Base-by-base conservation (phyloP, 73 alveolate genomes). In the Breviolum minutum region DNA sequence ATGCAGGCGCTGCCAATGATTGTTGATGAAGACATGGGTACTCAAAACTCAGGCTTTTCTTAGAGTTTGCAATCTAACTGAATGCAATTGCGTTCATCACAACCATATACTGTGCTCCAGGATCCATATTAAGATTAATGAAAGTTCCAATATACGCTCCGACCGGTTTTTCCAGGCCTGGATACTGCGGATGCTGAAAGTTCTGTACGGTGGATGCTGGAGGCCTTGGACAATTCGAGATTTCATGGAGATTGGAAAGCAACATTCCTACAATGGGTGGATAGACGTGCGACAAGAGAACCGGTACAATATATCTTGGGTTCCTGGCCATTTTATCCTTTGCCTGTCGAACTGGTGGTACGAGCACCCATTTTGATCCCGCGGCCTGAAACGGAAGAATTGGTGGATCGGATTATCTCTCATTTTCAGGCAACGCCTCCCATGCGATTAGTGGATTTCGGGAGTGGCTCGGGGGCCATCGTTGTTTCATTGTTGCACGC, bases 221-320 rank as follows among this genome's bases (percentile, higher is more conserved):
- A 60, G 14, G 88, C 71, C 29, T 17, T 61, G 62, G 66, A 30
- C 66, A 82, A 14, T 27, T 14, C 91, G n/a, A 22, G 70, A 27
- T 66, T 40, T 6, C 68, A 54, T 40, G 27, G n/a, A 60, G 22
- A 22, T 22, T 24, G 69, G 27, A 6, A 54, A 20, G 74, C 20
- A 54, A 76, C 77, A 40, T 62, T 93, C 61, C 17, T 22, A 60
- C 20, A 26, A 26, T 93, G 90, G 92, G 82, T 93, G 68, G 20
- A 74, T 7, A 48, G 98, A 17, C 90, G 98, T 8, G 82, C 68
- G 26, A 4, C 14, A 7, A 32, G 92, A 8, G 98, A 93, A 27
- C 98, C 98, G 6, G 91, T 93, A 62, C 98, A 93, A 27, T 93
- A 93, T 92, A 93, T 93, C 30, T 30, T 93, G 92, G 98, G 98